Evolutionary conservation across 2,329 filamentous ascomycete genomes (phyloP), one percentile per base, ranked within the genome.

Genomic region (Cladophialophora yegresii): DNA sequence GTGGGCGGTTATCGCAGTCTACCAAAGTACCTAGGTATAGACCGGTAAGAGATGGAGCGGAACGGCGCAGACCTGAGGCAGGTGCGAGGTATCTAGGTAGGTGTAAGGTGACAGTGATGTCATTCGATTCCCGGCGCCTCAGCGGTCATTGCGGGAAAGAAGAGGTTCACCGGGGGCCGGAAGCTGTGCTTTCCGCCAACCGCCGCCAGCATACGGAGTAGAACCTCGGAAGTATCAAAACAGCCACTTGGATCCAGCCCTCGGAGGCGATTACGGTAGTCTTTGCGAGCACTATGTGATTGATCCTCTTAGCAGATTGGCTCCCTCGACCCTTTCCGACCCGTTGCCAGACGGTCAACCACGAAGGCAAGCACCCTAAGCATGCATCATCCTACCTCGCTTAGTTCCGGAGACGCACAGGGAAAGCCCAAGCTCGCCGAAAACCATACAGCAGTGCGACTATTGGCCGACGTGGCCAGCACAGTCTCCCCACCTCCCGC

Each of bases 261-360:
- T 3, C 22, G 13, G 26, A 28, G 13, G 9, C 13, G 63, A 55
- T 66, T 66, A 62, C 56, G 63, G 56, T 30, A 62, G n/a, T 22
- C 55, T 66, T 66, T 63, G 54, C 59, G 59, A 63, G 63, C 63
- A 65, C 51, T 16, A 16, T 20, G 7, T 50, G 45, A 16, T 23
- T 51, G 10, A 33, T 51, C 22, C 4, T 22, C 12, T 40, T n/a
- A 43, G 20, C 10, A 56, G 33, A 23, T 36, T 12, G 30, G 45
- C 30, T 7, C 28, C 23, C 26, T 20, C 16, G 26, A 4, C 47
- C 47, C 13, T 23, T 51, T 20, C 51, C 51, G 51, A 32, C 51
- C 51, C 51, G 51, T 10, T 33, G 51, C 28, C 51, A 28, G 16
- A 54, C 16, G 10, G 13, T 54, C 28, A 22, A 54, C 28, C 28